Evolutionary conservation across 2,329 filamentous ascomycete genomes (phyloP).

Genomic region (Colletotrichum chlorophyti): DNA sequence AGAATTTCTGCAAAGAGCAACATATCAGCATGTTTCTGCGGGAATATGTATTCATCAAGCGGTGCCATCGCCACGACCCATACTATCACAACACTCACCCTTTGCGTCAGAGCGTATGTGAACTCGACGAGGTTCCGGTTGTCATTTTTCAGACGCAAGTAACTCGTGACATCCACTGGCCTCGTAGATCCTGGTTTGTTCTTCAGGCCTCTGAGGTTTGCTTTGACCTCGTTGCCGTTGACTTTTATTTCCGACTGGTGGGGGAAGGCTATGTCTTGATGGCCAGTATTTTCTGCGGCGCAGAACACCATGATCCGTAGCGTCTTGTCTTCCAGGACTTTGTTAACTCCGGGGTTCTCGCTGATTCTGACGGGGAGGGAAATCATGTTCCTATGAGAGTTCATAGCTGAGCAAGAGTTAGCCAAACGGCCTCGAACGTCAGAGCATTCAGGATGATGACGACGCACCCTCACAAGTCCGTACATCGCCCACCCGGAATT

Average conservation of each 20-base stretch:
- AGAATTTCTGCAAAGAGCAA: slow-evolving; percentile 66
- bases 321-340: slow-evolving; percentile 65
- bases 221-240: slow-evolving; percentile 86
- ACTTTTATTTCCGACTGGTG: slow-evolving; percentile 92
- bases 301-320: slow-evolving; percentile 85
- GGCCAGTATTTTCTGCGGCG: slow-evolving; percentile 66
- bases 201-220: slow-evolving; percentile 93
- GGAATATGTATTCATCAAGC: slow-evolving; percentile 4
- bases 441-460: not conserved
- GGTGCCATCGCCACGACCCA: slow-evolving; percentile 19
- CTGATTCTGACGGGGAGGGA: slow-evolving; percentile 54
- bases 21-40: slow-evolving; percentile 28
- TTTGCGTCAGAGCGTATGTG: slow-evolving; percentile 90
- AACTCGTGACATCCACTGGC: slow-evolving; percentile 87
- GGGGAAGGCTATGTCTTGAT: slow-evolving; percentile 86
- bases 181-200: slow-evolving; percentile 95
- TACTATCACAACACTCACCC: slow-evolving; percentile 69
- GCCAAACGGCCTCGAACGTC: slow-evolving; percentile 14
- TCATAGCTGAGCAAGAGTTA: slow-evolving; percentile 58
- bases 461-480: slow-evolving; percentile 76
- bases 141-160: slow-evolving; percentile 71
- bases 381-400: slow-evolving; percentile 57
- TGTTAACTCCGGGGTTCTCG: slow-evolving; percentile 58
- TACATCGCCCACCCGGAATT: slow-evolving; percentile 68
- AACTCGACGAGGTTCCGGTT: slow-evolving; percentile 78